phyloP scores from a whole-genome alignment of 192 early-diverging fungal genomes.

The Mortierella alpina region DNA sequence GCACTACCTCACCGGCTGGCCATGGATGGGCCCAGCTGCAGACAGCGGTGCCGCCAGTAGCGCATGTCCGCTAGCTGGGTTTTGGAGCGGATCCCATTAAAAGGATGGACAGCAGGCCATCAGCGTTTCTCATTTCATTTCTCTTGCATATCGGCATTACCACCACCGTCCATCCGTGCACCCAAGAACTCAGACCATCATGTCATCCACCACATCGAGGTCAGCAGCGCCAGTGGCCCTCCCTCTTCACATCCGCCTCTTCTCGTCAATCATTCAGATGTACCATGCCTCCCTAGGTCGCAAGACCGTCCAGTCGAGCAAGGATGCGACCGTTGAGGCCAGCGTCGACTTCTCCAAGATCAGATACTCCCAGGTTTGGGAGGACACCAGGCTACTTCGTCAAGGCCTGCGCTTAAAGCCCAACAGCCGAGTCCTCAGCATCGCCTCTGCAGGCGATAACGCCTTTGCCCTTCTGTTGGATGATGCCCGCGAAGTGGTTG shows the following conservation, averaged over 20 bases:
- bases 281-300: slow-evolving; percentile 43
- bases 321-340: slow-evolving; percentile 39
- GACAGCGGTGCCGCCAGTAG: too few relatives aligned
- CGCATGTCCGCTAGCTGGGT: too few relatives aligned
- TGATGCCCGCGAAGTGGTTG: slow-evolving; percentile 45
- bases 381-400: slow-evolving; percentile 48
- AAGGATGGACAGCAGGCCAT: too few relatives aligned
- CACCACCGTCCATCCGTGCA: too few relatives aligned
- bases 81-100: too few relatives aligned
- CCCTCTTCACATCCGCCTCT: slow-evolving; percentile 45
- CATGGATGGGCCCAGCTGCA: too few relatives aligned
- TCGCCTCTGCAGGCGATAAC: slow-evolving; percentile 53
- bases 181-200: not conserved
- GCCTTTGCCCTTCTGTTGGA: slow-evolving; percentile 45
- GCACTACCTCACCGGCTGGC: too few relatives aligned
- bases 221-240: slow-evolving; percentile 3
- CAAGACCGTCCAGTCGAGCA: slow-evolving; percentile 41
- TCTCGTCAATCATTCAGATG: slow-evolving; percentile 38
- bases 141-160: not conserved
- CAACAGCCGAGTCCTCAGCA: slow-evolving; percentile 49
- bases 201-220: slow-evolving; percentile 17
- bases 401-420: slow-evolving; percentile 43
- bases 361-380: slow-evolving; percentile 53
- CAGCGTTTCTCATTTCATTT: not conserved
- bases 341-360: slow-evolving; percentile 52